A percentile compares a stretch with the other conserved stretches of the same genome.
Evolutionary conservation across 495 filamentous ascomycete genomes (phyloP).

Genomic region (Hypoxylon rickii): DNA sequence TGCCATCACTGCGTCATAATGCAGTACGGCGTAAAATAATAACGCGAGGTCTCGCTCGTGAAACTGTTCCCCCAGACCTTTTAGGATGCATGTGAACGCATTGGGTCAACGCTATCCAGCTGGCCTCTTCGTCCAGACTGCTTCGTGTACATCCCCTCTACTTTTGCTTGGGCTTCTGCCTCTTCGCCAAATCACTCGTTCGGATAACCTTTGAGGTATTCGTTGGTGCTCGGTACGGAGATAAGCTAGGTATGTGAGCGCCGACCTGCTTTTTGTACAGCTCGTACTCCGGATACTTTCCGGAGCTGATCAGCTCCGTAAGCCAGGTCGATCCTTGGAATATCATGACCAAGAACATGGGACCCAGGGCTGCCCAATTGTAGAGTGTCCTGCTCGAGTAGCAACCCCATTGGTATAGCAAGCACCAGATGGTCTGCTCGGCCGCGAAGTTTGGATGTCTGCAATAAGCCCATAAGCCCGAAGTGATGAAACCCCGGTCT

Average conservation of each 20-base stretch:
- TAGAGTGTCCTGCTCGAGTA: constrained; percentile 68
- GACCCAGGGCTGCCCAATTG: constrained; percentile 81
- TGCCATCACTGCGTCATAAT: constrained; percentile 26
- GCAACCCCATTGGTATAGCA: constrained; percentile 84
- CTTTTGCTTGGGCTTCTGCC: constrained; percentile 44
- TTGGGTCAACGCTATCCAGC: too few relatives aligned
- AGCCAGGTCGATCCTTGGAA: constrained; percentile 90
- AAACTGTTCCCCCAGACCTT: constrained; percentile 9
- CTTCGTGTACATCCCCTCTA: too few relatives aligned
- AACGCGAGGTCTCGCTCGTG: not conserved
- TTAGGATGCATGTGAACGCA: constrained; percentile 21
- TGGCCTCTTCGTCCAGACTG: too few relatives aligned
- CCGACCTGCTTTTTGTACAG: constrained; percentile 83
- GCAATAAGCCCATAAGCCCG: constrained; percentile 81
- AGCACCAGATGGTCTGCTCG: constrained; percentile 90
- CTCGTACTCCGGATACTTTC: constrained; percentile 88
- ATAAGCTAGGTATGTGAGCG: constrained; percentile 72
- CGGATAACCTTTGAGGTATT: constrained; percentile 47
- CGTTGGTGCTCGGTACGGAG: constrained; percentile 40
- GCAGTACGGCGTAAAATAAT: constrained; percentile 17
- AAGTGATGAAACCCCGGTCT: constrained; percentile 87
- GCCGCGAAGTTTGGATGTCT: constrained; percentile 94
- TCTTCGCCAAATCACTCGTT: constrained; percentile 52
- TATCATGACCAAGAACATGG: constrained; percentile 69
- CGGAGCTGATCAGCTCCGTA: constrained; percentile 77